A percentile compares a stretch with the other conserved stretches of the same genome.
phyloP scores from a whole-genome alignment of 176 grass and related monocot species.

The Triticum monococcum region DNA sequence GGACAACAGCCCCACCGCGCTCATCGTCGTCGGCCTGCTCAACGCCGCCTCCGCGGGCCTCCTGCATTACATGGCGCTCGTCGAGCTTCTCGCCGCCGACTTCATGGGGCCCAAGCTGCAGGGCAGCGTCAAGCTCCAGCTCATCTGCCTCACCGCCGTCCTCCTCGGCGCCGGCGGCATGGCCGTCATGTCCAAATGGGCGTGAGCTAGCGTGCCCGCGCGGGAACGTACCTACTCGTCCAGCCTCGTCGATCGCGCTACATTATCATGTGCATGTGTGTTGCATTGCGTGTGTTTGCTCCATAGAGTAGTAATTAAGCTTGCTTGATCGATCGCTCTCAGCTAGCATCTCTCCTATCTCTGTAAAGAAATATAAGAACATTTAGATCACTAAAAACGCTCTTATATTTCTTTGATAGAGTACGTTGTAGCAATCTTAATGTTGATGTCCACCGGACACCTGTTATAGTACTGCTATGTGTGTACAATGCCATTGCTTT shows the following conservation, averaged over 20 bases:
- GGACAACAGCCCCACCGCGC: conserved; percentile 74
- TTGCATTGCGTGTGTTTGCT: background rate
- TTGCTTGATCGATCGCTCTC: background rate
- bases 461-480: too few species aligned
- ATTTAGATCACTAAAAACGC: too few species aligned
- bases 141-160: conserved; percentile 45
- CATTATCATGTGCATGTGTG: background rate
- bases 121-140: conserved; percentile 61
- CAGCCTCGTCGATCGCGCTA: too few species aligned
- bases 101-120: conserved; percentile 85
- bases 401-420: too few species aligned
- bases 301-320: background rate
- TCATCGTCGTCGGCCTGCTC: conserved; percentile 66
- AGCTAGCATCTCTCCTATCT: background rate
- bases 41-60: conserved; percentile 70
- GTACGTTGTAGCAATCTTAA: background rate
- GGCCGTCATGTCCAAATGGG: conserved; percentile 92
- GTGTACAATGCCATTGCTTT: background rate
- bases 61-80: conserved; percentile 87
- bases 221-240: too few species aligned
- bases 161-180: conserved; percentile 86
- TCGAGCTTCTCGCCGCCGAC: conserved; percentile 71
- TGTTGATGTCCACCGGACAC: background rate
- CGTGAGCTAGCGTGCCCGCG: conserved; percentile 25
- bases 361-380: too few species aligned